Base-by-base conservation (phyloP, 2,329 filamentous ascomycete genomes). In the Zymoseptoria passerinii region DNA sequence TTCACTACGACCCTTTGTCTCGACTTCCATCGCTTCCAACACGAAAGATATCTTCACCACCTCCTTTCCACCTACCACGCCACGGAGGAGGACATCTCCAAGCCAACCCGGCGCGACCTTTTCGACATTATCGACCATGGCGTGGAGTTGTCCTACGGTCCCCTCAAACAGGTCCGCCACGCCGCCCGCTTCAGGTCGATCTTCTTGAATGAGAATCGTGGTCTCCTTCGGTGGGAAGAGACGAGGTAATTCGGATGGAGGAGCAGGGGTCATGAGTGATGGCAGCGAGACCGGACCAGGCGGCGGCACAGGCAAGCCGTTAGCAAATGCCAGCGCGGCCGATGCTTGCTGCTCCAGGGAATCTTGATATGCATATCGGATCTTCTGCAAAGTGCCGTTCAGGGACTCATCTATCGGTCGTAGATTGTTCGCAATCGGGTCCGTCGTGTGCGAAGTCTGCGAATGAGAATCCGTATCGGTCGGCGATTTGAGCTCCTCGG, bases 41-140 rank as follows among this genome's bases (percentile, higher is more conserved):
- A 96, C 83, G 69, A 99, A 99, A 3, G 90, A 92, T n/a, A 97
- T 86, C 79, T 99, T 99, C 66, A 92, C 84, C 1, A 92, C 86
- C n/a, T 97, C 94, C 76, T 97, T 97, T 59, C 81, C 75, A 0
- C 91, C 90, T 8, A 90, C 83, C 70, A 84, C 81, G 71, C 96
- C 96, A 78, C 80, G 79, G 52, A 99, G 77, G 13, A 99, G 78
- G 40, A 96, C 82, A 63, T 97, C 92, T 13, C 89, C 92, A 6
- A 99, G 80, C 94, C 94, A 99, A 78, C 89, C 87, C 1, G 94
- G 92, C 5, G 88, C 91, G 48, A 87, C 83, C 68, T 90, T 88
- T 75, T 97, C 92, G 55, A 99, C 87, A 19, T 87, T 76, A 72
- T 95, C 90, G 19, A 86, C 87, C 67, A 95, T 89, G 52, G 83